phyloP scores from a whole-genome alignment of 2,329 filamentous ascomycete species.

The Daldinia sp. region DNA sequence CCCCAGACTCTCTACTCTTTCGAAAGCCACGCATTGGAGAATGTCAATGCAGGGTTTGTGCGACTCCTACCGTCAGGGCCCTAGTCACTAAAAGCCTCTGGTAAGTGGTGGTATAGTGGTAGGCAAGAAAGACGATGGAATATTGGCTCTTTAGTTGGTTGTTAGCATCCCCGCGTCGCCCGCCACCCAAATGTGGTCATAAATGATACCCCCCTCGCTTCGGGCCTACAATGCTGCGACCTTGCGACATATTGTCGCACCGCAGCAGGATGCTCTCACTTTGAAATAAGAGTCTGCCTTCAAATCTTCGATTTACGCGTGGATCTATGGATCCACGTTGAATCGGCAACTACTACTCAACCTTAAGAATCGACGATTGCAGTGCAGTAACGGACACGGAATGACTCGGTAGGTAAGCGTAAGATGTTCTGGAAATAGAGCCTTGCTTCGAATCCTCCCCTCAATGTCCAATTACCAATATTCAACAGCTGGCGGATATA shows the following conservation, averaged over 20 bases:
- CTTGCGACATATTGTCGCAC: constrained; percentile 33
- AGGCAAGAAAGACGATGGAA: constrained; percentile 16
- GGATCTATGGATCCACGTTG: constrained; percentile 41
- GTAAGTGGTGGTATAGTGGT: not conserved
- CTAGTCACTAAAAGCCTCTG: constrained; percentile 4
- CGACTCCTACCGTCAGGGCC: constrained; percentile 31
- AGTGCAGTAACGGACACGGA: constrained; percentile 23
- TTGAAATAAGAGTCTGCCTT: constrained; percentile 21
- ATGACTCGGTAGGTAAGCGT: constrained; percentile 18
- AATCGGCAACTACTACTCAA: constrained; percentile 27
- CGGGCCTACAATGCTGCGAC: constrained; percentile 34
- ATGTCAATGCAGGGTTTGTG: constrained; percentile 38
- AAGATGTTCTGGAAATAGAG: constrained; percentile 8
- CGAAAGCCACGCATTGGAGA: constrained; percentile 24
- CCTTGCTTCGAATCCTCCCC: constrained; percentile 6
- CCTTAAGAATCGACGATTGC: constrained; percentile 15
- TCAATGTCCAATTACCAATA: constrained; percentile 24
- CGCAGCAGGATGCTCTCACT: constrained; percentile 32
- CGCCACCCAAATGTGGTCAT: constrained; percentile 34
- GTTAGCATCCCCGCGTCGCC: constrained; percentile 24
- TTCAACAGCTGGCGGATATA: constrained; percentile 20
- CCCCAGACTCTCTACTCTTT: constrained; percentile 34
- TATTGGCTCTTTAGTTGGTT: constrained; percentile 15
- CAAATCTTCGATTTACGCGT: constrained; percentile 28
- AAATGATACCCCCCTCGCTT: constrained; percentile 36